Conservation (phyloP, 2,329 filamentous ascomycete species). For the Arthrobotrys sinensis region DNA sequence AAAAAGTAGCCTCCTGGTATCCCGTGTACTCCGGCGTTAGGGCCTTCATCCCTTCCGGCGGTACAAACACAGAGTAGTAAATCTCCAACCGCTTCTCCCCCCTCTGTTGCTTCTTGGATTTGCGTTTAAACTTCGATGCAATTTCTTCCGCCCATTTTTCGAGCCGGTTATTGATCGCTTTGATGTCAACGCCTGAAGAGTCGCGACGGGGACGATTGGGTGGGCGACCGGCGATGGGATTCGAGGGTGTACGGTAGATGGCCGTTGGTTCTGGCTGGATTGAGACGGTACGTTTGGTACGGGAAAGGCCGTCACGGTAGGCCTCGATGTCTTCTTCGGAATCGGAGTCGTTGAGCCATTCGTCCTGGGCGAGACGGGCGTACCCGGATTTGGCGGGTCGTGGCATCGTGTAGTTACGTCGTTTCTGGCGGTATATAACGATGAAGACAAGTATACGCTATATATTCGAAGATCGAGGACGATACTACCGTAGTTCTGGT, state of each 20-base stretch:
- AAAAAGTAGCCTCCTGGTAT: slow-evolving; percentile 77
- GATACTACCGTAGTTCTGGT: background rate
- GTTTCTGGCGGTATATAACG: background rate
- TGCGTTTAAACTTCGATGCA: slow-evolving; percentile 88
- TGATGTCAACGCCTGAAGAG: slow-evolving; percentile 90
- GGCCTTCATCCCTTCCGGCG: slow-evolving; percentile 86
- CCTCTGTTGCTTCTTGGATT: slow-evolving; percentile 68
- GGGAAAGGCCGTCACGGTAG: slow-evolving; percentile 65
- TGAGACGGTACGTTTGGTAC: slow-evolving; percentile 72
- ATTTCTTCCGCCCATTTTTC: slow-evolving; percentile 99
- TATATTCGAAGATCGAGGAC: background rate
- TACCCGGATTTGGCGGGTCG: slow-evolving; percentile 85
- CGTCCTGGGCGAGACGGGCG: slow-evolving; percentile 85
- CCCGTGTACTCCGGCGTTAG: slow-evolving; percentile 74
- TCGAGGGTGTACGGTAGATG: slow-evolving; percentile 66
- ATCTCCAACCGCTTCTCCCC: slow-evolving; percentile 87
- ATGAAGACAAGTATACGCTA: background rate
- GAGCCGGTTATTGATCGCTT: slow-evolving; percentile 94
- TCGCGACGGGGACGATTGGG: slow-evolving; percentile 76
- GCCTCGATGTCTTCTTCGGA: slow-evolving; percentile 74
- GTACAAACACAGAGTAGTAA: slow-evolving; percentile 95
- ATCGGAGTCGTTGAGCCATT: slow-evolving; percentile 80
- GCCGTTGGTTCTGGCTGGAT: slow-evolving; percentile 69
- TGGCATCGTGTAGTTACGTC: slow-evolving; percentile 72
- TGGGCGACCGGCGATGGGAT: slow-evolving; percentile 68